phyloP scores from a whole-genome alignment of 176 grass and related monocot genomes.

The Melocanna baccifera region DNA sequence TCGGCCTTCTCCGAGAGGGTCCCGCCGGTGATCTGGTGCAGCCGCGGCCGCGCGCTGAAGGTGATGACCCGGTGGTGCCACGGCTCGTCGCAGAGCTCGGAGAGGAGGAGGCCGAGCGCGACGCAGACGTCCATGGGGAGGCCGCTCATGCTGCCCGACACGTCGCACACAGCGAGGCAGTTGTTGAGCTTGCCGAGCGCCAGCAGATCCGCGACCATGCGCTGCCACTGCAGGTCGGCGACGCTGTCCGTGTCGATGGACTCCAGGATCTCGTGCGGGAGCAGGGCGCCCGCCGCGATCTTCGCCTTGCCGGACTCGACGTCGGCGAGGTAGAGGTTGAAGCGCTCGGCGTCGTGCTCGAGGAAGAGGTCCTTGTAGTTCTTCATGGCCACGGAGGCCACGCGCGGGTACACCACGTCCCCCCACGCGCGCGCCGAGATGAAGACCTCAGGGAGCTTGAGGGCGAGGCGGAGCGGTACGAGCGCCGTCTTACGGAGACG shows the following conservation, averaged over 20 bases:
- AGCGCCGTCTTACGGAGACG: constrained; percentile 41
- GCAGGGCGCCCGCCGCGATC: constrained; percentile 65
- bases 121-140: constrained; percentile 61
- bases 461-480: constrained; percentile 46
- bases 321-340: constrained; percentile 45
- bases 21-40: constrained; percentile 41
- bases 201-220: constrained; percentile 57
- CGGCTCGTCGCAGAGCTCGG: constrained; percentile 64
- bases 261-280: constrained; percentile 62
- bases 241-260: constrained; percentile 20
- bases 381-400: constrained; percentile 78
- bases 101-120: constrained; percentile 57
- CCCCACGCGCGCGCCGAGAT: constrained; percentile 53
- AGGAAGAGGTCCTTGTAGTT: constrained; percentile 63
- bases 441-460: constrained; percentile 67
- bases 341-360: constrained; percentile 52
- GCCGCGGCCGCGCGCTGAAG: constrained; percentile 45
- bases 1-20: constrained; percentile 45
- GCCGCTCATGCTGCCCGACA: constrained; percentile 61
- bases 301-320: constrained; percentile 58
- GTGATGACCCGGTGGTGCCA: constrained; percentile 57
- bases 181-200: constrained; percentile 47
- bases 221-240: constrained; percentile 72
- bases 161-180: constrained; percentile 72
- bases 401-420: constrained; percentile 59